Evolutionary conservation across 345 rosid genomes (phyloP).

Genomic region (Arabidopsis suecica): DNA sequence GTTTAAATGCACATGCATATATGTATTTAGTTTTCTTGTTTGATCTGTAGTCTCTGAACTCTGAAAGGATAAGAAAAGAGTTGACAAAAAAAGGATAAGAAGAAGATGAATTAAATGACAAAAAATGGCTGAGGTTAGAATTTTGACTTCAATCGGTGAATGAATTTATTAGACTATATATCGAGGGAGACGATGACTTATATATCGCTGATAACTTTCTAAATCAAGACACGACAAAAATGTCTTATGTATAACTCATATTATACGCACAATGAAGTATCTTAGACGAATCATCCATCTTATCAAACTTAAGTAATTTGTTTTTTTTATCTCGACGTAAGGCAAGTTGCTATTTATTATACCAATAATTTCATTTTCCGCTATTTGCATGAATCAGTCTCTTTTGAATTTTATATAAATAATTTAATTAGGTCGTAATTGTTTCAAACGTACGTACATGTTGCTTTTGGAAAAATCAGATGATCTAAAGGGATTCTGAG

Average conservation of each 20-base stretch:
- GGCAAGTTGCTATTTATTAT: constrained; percentile 33
- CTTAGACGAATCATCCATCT: constrained; percentile 29
- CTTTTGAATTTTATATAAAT: neutral
- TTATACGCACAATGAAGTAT: constrained; percentile 43
- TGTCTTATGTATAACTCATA: constrained; percentile 11
- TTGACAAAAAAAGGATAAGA: constrained; percentile 6
- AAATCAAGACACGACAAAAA: constrained; percentile 29
- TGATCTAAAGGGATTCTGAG: neutral
- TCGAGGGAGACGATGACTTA: neutral
- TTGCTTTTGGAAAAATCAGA: neutral
- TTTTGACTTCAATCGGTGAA: constrained; percentile 37
- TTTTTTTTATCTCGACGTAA: neutral
- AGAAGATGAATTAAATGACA: constrained; percentile 20
- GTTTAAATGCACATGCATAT: neutral
- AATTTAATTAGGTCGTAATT: neutral
- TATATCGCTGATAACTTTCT: constrained; percentile 15
- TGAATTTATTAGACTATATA: constrained; percentile 14
- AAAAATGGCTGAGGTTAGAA: constrained; percentile 36
- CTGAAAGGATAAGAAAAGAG: constrained; percentile 37
- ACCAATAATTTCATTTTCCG: neutral
- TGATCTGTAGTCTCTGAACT: constrained; percentile 12
- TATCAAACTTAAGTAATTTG: constrained; percentile 12
- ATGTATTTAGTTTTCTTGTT: constrained; percentile 8
- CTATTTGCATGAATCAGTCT: neutral
- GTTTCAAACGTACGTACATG: neutral